Base-by-base conservation (phyloP, 495 filamentous ascomycete genomes). In the Xanthoparmelia taractica region DNA sequence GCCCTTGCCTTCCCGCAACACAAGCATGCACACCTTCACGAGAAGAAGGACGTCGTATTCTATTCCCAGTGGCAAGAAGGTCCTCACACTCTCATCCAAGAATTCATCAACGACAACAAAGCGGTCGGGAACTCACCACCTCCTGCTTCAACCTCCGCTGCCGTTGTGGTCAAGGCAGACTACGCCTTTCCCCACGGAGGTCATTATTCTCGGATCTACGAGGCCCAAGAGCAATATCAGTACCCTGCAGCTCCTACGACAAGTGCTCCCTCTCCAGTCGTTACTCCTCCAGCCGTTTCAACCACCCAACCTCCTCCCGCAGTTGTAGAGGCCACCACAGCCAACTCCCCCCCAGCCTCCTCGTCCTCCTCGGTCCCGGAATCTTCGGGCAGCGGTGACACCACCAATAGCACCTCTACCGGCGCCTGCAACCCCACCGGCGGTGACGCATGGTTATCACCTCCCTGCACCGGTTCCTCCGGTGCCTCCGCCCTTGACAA, bases 31-130 rank as follows among this genome's bases (percentile, higher is more conserved):
- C 50, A 54, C 10, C 50, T 54, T 25, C 50, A 54, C 29, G 50
- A 54, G 29, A 54, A 54, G 50, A 54, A 54, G 29, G 50, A 54
- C 50, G 50, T n/a, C 29, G 50, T 54, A 13, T 54, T 54, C 29
- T 54, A 54, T 17, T 54, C 50, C 29, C 50, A 54, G 17, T 54
- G 50, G 50, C 27, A 54, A 33, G 50, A 54, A 0, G 50, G 50
- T 33, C 50, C 50, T 11, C 50, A 54, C 29, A 54, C 50, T 20
- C 50, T 54, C 4, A 8, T 54, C 29, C 50, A 54, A 33, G 50
- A 54, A 8, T 54, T 18, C 50, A 33, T 54, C 50, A 54, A 54
- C 29, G 50, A 54, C 27, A 54, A 54, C 29, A n/a, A 20, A 0
- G 50, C 8, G 29, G 50, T 33, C 8, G 50, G 27, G 17, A 54